Conservation (phyloP, 495 filamentous ascomycete species). For the Penicillium coffeae region DNA sequence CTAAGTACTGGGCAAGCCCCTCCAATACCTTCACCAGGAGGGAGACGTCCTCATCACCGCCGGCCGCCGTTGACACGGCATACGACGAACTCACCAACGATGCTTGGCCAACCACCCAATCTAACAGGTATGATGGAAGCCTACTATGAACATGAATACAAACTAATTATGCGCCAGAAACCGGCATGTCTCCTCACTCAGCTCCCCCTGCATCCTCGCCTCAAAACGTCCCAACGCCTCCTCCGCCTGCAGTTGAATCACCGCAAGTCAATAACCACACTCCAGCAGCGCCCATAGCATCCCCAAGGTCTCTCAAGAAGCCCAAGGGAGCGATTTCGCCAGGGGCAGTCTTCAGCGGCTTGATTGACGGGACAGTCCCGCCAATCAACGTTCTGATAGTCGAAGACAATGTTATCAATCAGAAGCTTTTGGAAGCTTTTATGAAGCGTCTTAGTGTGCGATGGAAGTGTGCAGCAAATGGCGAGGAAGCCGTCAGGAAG, state of each 20-base stretch:
- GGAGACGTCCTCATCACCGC: constrained; percentile 42
- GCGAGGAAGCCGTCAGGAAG: constrained; percentile 85
- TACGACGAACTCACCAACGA: constrained; percentile 78
- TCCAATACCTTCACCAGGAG: constrained; percentile 78
- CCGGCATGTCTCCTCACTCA: constrained; percentile 22
- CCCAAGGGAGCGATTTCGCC: constrained; percentile 43
- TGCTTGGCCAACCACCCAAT: constrained; percentile 38
- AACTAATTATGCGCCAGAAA: constrained; percentile 27
- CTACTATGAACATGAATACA: background rate
- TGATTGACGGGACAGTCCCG: constrained; percentile 79
- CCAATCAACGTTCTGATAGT: constrained; percentile 98
- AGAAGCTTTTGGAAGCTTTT: constrained; percentile 88
- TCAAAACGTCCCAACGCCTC: constrained; percentile 36
- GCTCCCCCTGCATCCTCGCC: constrained; percentile 16
- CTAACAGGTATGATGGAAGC: constrained; percentile 26
- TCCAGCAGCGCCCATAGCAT: constrained; percentile 33
- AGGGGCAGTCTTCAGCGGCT: constrained; percentile 50
- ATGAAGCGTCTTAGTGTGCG: constrained; percentile 95
- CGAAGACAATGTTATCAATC: constrained; percentile 97
- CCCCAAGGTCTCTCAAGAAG: constrained; percentile 36
- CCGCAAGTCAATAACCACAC: constrained; percentile 35
- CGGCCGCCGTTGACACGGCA: constrained; percentile 55
- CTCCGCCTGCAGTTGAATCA: constrained; percentile 34
- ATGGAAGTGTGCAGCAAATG: constrained; percentile 97
- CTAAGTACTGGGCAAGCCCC: constrained; percentile 76